Percentiles rank a stretch among this genome's conserved stretches.
phyloP scores from a whole-genome alignment of 495 filamentous ascomycete species.

The Penicillium riverlandense region DNA sequence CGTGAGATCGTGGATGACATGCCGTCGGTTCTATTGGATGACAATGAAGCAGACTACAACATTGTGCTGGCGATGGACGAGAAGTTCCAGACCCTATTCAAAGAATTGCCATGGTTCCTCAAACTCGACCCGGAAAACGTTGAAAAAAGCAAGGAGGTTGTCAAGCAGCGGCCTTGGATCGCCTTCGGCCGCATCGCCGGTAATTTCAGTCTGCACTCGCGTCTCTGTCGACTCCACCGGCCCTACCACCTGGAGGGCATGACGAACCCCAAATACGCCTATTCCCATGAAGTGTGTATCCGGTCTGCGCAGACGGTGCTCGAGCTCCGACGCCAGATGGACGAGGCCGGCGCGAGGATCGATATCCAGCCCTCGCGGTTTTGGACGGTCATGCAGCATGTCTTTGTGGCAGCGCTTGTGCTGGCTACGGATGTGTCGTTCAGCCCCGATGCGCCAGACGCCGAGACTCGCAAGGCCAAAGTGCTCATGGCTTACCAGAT shows the following conservation, averaged over 20 bases:
- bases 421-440: slow-evolving; percentile 24
- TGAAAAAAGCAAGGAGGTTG: slow-evolving; percentile 11
- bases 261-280: slow-evolving; percentile 19
- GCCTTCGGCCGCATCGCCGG: slow-evolving; percentile 12
- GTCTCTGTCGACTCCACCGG: slow-evolving; percentile 24
- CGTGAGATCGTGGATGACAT: slow-evolving; percentile 23
- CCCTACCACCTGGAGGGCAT: slow-evolving; percentile 19
- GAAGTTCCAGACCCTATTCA: slow-evolving; percentile 11
- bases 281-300: slow-evolving; percentile 19
- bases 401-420: slow-evolving; percentile 21
- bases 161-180: slow-evolving; percentile 17
- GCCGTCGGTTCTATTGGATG: slow-evolving; percentile 13
- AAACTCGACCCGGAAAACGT: slow-evolving; percentile 13
- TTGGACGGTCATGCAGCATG: slow-evolving; percentile 20
- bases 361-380: slow-evolving; percentile 11
- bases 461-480: slow-evolving; percentile 12
- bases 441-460: slow-evolving; percentile 14
- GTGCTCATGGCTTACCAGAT: slow-evolving; percentile 17
- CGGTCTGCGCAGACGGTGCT: slow-evolving; percentile 20
- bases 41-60: slow-evolving; percentile 14
- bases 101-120: slow-evolving; percentile 15
- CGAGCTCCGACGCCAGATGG: slow-evolving; percentile 19
- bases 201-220: slow-evolving; percentile 18
- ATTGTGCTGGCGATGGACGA: slow-evolving; percentile 16
- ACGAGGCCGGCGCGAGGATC: slow-evolving; percentile 8